Evolutionary conservation across 2,329 filamentous ascomycete genomes (phyloP).

Genomic region (Zopfia rhizophila): DNA sequence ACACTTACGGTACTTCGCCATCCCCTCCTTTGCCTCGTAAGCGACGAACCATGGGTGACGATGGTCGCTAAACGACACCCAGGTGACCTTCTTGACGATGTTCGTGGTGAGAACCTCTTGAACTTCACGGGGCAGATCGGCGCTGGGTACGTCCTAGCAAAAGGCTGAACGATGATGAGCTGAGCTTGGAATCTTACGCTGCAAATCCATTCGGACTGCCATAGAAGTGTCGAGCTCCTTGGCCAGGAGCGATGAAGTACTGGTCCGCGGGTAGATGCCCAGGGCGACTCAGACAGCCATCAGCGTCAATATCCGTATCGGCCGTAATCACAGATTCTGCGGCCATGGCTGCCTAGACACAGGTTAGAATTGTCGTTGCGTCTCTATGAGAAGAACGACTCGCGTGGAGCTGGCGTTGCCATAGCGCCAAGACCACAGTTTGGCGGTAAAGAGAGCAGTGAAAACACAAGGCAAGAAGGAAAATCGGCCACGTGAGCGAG

Average conservation of each 20-base stretch:
- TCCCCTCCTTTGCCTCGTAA: constrained; percentile 28
- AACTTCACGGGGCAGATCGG: constrained; percentile 29
- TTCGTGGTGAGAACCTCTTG: constrained; percentile 14
- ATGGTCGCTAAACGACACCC: constrained; percentile 37
- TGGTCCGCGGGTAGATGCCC: constrained; percentile 26
- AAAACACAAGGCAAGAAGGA: too few species aligned
- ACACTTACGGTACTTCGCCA: constrained; percentile 6
- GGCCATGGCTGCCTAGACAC: too few species aligned
- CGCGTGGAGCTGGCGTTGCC: too few species aligned
- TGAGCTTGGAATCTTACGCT: constrained; percentile 26
- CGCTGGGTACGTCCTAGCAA: constrained; percentile 17
- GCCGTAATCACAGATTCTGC: too few species aligned
- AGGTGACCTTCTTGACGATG: constrained; percentile 29
- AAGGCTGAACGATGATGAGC: too few species aligned
- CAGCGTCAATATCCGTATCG: too few species aligned
- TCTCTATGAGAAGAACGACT: too few species aligned
- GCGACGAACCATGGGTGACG: constrained; percentile 41
- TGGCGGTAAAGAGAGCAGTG: too few species aligned
- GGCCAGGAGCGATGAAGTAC: constrained; percentile 41
- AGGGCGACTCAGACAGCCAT: too few species aligned
- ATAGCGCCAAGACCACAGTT: too few species aligned
- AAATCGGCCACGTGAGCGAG: too few species aligned
- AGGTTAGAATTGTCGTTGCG: too few species aligned
- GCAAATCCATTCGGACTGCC: constrained; percentile 41
- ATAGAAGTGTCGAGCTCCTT: constrained; percentile 31